These are phyloP conservation scores for Fusarium drepaniforme DNA, from an alignment of 2,329 filamentous ascomycete species.

Conservation along the genomic window DNA sequence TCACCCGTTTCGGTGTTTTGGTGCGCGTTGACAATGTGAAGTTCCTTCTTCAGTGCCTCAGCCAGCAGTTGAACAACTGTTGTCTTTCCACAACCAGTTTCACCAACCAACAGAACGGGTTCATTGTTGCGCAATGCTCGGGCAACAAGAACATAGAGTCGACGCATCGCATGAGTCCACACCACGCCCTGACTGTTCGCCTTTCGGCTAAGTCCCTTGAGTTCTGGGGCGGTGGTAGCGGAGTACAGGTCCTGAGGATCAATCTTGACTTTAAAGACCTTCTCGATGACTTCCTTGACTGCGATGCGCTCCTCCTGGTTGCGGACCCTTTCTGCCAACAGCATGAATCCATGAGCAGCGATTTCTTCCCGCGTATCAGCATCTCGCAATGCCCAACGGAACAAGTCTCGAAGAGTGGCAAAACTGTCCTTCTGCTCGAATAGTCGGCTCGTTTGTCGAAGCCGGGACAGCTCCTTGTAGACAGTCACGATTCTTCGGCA, in stretches of 20 bases:
- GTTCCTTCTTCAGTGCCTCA: constrained; percentile 78
- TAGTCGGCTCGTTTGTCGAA: constrained; percentile 89
- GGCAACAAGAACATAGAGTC: constrained; percentile 90
- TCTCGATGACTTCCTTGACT: constrained; percentile 90
- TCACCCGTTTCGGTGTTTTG: constrained; percentile 99
- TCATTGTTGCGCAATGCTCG: constrained; percentile 90
- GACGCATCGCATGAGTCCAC: constrained; percentile 95
- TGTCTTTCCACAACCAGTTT: constrained; percentile 98
- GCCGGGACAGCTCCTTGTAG: constrained; percentile 90
- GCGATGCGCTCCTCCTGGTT: constrained; percentile 86
- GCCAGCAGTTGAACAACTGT: constrained; percentile 95
- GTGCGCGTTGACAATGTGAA: constrained; percentile 96
- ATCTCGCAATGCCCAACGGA: constrained; percentile 90
- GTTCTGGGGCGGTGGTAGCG: constrained; percentile 66
- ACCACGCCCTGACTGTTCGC: constrained; percentile 76
- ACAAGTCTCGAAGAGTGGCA: constrained; percentile 94
- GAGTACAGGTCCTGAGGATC: constrained; percentile 81
- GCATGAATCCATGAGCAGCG: constrained; percentile 94
- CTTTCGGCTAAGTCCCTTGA: constrained; percentile 60
- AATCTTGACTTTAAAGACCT: constrained; percentile 87
- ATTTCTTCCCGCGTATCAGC: constrained; percentile 90
- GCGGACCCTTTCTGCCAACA: constrained; percentile 94
- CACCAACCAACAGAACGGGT: constrained; percentile 92
- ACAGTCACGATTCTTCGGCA: constrained; percentile 92
- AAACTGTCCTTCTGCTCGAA: constrained; percentile 99